Conservation (phyloP, 352 stramenopile genomes). For the Globisporangium carolinianum region DNA sequence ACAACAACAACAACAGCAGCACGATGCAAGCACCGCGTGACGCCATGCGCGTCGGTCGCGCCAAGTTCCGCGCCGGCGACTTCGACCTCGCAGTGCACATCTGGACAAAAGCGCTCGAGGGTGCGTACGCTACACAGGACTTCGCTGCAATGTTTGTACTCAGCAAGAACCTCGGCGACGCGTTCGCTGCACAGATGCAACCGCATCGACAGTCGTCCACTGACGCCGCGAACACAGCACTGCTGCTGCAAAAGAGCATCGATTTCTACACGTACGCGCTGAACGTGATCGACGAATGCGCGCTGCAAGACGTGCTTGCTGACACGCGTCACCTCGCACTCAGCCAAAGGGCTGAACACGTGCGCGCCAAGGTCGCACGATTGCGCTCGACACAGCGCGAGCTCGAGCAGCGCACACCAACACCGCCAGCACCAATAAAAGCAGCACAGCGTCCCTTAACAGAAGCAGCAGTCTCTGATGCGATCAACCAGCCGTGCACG, state of each 20-base stretch:
- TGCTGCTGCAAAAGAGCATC: slow-evolving; percentile 20
- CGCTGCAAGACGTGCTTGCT: slow-evolving; percentile 15
- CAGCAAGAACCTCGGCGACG: slow-evolving; percentile 60
- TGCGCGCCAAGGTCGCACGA: slow-evolving; percentile 13
- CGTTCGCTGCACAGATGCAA: slow-evolving; percentile 10
- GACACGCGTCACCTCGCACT: slow-evolving; percentile 17
- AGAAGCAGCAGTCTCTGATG: background rate
- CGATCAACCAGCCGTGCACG: slow-evolving; percentile 22
- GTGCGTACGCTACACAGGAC: slow-evolving; percentile 40
- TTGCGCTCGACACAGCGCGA: slow-evolving; percentile 12
- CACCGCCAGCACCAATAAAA: background rate
- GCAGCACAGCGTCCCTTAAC: background rate
- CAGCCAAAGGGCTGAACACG: slow-evolving; percentile 18
- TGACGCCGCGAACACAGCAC: background rate
- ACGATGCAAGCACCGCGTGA: background rate
- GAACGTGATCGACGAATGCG: slow-evolving; percentile 33
- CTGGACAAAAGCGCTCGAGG: slow-evolving; percentile 45
- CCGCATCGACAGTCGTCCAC: too few relatives aligned
- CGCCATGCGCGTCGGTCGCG: slow-evolving; percentile 28
- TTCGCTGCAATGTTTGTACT: slow-evolving; percentile 60
- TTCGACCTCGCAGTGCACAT: slow-evolving; percentile 23
- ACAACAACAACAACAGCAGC: too few relatives aligned
- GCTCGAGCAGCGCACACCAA: background rate
- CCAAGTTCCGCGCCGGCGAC: slow-evolving; percentile 25
- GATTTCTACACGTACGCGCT: slow-evolving; percentile 47